Conservation (phyloP, 257 asterid genomes). For the Solanum pennellii region DNA sequence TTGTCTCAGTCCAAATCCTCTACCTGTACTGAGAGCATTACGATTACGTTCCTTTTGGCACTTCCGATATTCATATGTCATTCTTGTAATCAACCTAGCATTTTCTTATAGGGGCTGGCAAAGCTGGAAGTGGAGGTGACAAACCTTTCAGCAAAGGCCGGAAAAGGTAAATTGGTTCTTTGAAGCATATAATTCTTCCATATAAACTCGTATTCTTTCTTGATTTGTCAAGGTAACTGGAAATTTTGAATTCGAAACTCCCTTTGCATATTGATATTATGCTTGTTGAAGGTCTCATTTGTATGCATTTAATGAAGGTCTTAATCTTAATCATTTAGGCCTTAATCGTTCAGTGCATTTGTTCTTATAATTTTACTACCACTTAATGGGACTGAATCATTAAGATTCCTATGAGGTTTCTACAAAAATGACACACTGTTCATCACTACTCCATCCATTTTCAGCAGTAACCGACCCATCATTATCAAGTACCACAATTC, state of each 20-base stretch:
- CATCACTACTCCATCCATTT: not conserved
- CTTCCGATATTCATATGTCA: not conserved
- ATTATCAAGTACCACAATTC: not conserved
- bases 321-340: not conserved
- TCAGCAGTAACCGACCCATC: not conserved
- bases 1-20: not conserved
- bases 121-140: constrained; percentile 98
- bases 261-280: not conserved
- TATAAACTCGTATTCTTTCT: not conserved
- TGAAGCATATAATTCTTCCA: not conserved
- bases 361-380: not conserved
- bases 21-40: not conserved
- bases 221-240: not conserved
- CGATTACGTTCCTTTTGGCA: not conserved
- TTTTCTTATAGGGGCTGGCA: constrained; percentile 59
- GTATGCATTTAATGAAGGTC: not conserved
- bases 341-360: not conserved
- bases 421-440: not conserved
- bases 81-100: not conserved
- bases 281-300: not conserved
- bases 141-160: constrained; percentile 98
- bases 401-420: not conserved
- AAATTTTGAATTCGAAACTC: not conserved
- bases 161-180: constrained; percentile 61
- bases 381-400: not conserved